Percentiles rank a stretch among this genome's conserved stretches.
Evolutionary conservation across 2,329 filamentous ascomycete genomes (phyloP).

Genomic region (Claviceps citrina): DNA sequence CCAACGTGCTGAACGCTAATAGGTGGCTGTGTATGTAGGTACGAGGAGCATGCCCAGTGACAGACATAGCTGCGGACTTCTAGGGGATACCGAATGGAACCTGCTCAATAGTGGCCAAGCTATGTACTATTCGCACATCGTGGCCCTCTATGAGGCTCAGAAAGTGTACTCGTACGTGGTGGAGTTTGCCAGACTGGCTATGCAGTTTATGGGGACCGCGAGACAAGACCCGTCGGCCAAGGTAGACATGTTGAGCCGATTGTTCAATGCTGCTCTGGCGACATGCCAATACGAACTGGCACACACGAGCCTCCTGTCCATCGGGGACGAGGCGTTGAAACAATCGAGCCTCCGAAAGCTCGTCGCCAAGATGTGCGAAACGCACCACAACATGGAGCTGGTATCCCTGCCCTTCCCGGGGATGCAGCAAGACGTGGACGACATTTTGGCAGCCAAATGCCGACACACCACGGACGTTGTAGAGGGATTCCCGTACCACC

Average conservation of each 20-base stretch:
- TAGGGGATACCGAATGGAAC: conserved; percentile 62
- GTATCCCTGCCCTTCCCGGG: conserved; percentile 65
- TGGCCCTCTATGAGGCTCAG: conserved; percentile 63
- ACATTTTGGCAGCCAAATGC: conserved; percentile 58
- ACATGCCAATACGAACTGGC: conserved; percentile 70
- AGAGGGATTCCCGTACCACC: conserved; percentile 64
- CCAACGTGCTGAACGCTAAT: neutral
- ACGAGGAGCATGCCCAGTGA: conserved; percentile 30
- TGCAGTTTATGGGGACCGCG: conserved; percentile 40
- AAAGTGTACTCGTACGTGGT: conserved; percentile 67
- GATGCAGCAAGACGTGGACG: conserved; percentile 64
- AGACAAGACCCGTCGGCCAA: conserved; percentile 28
- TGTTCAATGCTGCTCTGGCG: conserved; percentile 70
- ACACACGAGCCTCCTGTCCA: conserved; percentile 60
- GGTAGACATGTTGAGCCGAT: conserved; percentile 61
- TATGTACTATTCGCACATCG: conserved; percentile 75
- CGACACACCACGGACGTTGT: conserved; percentile 51
- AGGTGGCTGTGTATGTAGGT: conserved; percentile 18
- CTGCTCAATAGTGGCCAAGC: conserved; percentile 57
- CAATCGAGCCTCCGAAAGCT: conserved; percentile 56
- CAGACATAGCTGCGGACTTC: conserved; percentile 46
- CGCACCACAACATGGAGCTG: conserved; percentile 49
- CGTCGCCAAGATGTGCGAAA: conserved; percentile 52
- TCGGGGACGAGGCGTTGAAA: conserved; percentile 58
- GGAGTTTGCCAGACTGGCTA: conserved; percentile 63